Evolutionary conservation across 2,329 filamentous ascomycete species (phyloP).

Genomic region (Xylariales sp.): DNA sequence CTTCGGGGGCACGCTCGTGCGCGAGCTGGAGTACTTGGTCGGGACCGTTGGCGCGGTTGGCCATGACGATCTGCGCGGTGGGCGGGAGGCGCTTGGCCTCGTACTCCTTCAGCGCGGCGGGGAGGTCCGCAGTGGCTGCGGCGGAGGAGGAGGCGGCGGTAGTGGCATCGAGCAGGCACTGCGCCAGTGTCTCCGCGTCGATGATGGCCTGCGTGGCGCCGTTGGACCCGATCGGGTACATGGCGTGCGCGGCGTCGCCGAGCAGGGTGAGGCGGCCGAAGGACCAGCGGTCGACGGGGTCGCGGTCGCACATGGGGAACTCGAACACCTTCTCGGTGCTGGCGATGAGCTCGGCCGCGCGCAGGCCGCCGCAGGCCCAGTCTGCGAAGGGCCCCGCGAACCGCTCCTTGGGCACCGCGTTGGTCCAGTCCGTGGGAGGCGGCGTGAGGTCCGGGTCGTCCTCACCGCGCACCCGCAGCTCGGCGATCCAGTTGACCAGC

Average conservation of each 20-base stretch:
- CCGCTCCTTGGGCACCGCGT: conserved; percentile 31
- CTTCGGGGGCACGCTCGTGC: conserved; percentile 36
- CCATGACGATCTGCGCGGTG: conserved; percentile 40
- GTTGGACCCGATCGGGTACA: conserved; percentile 39
- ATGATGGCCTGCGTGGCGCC: conserved; percentile 40
- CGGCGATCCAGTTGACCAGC: conserved; percentile 42
- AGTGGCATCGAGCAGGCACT: conserved; percentile 25
- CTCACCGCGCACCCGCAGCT: conserved; percentile 35
- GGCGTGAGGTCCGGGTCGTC: conserved; percentile 36
- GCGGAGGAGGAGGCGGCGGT: no score
- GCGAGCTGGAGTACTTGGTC: conserved; percentile 42
- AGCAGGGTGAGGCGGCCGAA: conserved; percentile 4
- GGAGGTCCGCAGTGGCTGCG: conserved; percentile 18
- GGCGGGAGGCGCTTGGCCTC: conserved; percentile 33
- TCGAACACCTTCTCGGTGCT: conserved; percentile 37
- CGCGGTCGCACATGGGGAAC: conserved; percentile 40
- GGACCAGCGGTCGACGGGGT: conserved; percentile 9
- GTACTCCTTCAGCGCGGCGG: conserved; percentile 30
- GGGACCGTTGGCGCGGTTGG: conserved; percentile 39
- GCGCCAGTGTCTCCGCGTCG: conserved; percentile 33
- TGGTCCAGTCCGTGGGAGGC: conserved; percentile 38
- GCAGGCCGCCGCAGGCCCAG: conserved; percentile 37
- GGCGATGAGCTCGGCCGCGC: conserved; percentile 35
- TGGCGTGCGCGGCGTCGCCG: conserved; percentile 13
- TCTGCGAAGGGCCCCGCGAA: conserved; percentile 33